Conservation (phyloP, 2,329 filamentous ascomycete genomes). For the Fusarium sororula region DNA sequence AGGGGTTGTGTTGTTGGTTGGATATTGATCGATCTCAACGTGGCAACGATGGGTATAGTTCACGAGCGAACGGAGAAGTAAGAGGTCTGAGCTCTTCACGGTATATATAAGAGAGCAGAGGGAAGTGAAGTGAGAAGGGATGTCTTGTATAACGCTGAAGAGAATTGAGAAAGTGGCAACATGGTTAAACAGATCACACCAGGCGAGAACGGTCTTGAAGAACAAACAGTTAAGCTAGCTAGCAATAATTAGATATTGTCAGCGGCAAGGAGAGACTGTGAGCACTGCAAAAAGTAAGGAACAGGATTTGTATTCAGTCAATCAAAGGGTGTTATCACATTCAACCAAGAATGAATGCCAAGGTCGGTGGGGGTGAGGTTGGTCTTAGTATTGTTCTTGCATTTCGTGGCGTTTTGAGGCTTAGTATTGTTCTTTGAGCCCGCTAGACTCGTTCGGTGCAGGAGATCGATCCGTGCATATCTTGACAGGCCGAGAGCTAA, state of each 20-base stretch:
- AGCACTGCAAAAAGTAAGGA: neutral
- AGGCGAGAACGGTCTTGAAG: constrained; percentile 12
- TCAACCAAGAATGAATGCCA: constrained; percentile 22
- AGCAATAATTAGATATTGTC: constrained; percentile 31
- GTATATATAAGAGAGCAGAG: neutral
- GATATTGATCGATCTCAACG: neutral
- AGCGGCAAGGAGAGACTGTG: constrained; percentile 24
- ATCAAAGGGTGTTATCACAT: constrained; percentile 29
- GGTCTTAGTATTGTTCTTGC: constrained; percentile 47
- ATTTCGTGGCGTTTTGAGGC: constrained; percentile 41
- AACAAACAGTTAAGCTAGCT: constrained; percentile 20
- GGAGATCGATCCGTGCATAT: constrained; percentile 27
- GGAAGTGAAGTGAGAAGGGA: neutral
- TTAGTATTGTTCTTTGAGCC: constrained; percentile 48
- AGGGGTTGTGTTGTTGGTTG: neutral
- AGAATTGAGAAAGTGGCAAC: constrained; percentile 24
- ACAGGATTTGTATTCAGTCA: constrained; percentile 5
- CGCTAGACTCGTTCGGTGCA: constrained; percentile 9
- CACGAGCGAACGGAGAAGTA: constrained; percentile 2
- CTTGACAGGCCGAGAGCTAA: constrained; percentile 31
- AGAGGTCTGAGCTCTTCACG: constrained; percentile 20
- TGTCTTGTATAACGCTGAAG: constrained; percentile 15
- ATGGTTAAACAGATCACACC: constrained; percentile 28
- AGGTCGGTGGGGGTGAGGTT: constrained; percentile 20
- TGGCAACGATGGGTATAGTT: constrained; percentile 2